A percentile compares a stretch with the other conserved stretches of the same genome.
phyloP scores from a whole-genome alignment of 139 green algal genomes.

The Desmodesmus armatus region DNA sequence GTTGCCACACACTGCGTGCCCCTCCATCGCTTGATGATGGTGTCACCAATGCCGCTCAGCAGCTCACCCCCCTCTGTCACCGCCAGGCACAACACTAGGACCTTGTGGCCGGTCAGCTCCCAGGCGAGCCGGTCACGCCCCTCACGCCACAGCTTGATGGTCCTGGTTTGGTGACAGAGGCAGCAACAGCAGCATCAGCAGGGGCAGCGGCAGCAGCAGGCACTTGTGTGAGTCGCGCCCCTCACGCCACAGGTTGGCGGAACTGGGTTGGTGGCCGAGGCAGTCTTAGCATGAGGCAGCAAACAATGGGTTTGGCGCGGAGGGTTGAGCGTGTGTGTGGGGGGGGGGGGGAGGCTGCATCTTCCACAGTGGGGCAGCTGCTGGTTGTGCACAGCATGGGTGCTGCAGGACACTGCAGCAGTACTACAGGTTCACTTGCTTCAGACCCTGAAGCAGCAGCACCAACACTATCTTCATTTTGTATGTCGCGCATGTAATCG shows the following conservation, averaged over 20 bases:
- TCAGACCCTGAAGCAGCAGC: too few relatives aligned
- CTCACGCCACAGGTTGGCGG: constrained; percentile 77
- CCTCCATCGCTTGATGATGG: constrained; percentile 60
- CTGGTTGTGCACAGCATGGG: too few relatives aligned
- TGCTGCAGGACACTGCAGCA: too few relatives aligned
- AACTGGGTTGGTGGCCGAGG: constrained; percentile 58
- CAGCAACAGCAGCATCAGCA: background rate
- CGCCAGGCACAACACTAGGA: constrained; percentile 78
- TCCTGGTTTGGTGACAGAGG: too few relatives aligned
- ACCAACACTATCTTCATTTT: too few relatives aligned
- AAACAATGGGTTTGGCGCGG: background rate
- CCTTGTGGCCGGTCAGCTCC: constrained; percentile 81
- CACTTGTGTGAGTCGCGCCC: too few relatives aligned
- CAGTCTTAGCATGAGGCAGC: constrained; percentile 4
- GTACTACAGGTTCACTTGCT: too few relatives aligned
- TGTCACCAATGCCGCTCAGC: constrained; percentile 83
- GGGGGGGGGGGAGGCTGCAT: background rate
- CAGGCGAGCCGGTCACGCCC: constrained; percentile 49
- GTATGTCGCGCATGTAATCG: too few relatives aligned
- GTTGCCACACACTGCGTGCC: constrained; percentile 65
- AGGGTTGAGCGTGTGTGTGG: background rate
- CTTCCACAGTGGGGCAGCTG: background rate
- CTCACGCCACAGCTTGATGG: constrained; percentile 78
- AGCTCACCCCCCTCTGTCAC: constrained; percentile 75
- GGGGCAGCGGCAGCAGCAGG: constrained; percentile 4